Base-by-base conservation (phyloP, 257 asterid species). In the Thymus mandschuricus region DNA sequence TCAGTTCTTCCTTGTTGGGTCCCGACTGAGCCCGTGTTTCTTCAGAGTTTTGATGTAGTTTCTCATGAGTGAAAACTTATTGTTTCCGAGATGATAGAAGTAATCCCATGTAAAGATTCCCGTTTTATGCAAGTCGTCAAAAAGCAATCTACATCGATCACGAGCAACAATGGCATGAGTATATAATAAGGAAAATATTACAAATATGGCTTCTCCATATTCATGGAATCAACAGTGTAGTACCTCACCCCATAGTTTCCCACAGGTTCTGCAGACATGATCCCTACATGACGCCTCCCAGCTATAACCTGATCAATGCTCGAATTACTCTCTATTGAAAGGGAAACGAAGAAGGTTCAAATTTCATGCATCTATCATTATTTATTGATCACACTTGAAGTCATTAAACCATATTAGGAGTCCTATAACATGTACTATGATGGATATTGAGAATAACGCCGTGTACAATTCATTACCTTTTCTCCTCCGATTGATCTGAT, bases 221-320 rank as follows among this genome's bases (percentile, higher is more conserved):
- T 21, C 51, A 55, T 12, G 75, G 59, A 11, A 71, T 3, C 50
- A 59, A 4, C 0, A 21, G 21, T 21, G 6, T 15, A 65, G 13
- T 82, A 91, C 98, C 98, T 94, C 77, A 91, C 88, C 74, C 99
- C 96, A 58, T 94, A 94, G 85, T 91, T 92, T 50, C 97, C 97
- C 48, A 94, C 75, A 50, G 97, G 92, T 75, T 91, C 92, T 10
- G 96, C 92, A 12, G 96, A 89, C 92, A 82, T 84, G 83, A 94
- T 89, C 8, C 98, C 96, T 21, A 83, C 92, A 50, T 86, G 77
- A 64, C 96, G 87, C 82, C 98, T 78, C 72, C 97, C 98, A 9
- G 66, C 85, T 77, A 94, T 86, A 78, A 89, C 98, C 98, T 89
- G 78, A 69, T 65, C 67, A 51, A 75, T 31, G 55, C 61, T 46